phyloP scores from a whole-genome alignment of 345 rosid species.

The Bretschneidera sinensis region DNA sequence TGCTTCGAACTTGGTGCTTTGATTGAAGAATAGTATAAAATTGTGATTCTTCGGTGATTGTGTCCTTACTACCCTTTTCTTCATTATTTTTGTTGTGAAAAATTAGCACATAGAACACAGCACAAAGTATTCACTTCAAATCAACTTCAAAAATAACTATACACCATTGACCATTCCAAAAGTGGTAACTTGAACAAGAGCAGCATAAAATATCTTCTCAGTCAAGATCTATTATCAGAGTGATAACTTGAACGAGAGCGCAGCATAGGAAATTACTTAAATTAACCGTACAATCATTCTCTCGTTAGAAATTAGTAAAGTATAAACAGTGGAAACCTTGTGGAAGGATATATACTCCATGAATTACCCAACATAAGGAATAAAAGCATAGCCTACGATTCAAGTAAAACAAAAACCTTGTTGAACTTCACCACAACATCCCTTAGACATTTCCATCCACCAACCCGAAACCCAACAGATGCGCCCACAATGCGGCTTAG shows the following conservation, averaged over 20 bases:
- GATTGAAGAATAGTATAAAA: too few species aligned
- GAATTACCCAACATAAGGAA: constrained; percentile 13
- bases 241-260: background rate
- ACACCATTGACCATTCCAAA: background rate
- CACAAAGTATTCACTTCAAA: background rate
- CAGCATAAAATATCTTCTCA: background rate
- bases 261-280: background rate
- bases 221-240: background rate
- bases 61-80: too few species aligned
- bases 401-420: constrained; percentile 47
- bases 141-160: background rate
- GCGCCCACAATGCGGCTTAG: constrained; percentile 74
- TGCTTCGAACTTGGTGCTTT: too few species aligned
- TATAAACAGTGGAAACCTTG: background rate
- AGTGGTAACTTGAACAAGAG: too few species aligned
- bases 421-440: constrained; percentile 78
- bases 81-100: too few species aligned
- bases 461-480: constrained; percentile 71
- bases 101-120: too few species aligned
- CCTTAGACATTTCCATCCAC: constrained; percentile 89
- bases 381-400: constrained; percentile 3
- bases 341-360: background rate
- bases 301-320: too few species aligned
- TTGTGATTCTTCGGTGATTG: too few species aligned
- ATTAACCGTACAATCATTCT: too few species aligned